These are phyloP conservation scores for Capsicum rhomboideum DNA, from an alignment of 257 asterid species.

Conservation along the genomic window DNA sequence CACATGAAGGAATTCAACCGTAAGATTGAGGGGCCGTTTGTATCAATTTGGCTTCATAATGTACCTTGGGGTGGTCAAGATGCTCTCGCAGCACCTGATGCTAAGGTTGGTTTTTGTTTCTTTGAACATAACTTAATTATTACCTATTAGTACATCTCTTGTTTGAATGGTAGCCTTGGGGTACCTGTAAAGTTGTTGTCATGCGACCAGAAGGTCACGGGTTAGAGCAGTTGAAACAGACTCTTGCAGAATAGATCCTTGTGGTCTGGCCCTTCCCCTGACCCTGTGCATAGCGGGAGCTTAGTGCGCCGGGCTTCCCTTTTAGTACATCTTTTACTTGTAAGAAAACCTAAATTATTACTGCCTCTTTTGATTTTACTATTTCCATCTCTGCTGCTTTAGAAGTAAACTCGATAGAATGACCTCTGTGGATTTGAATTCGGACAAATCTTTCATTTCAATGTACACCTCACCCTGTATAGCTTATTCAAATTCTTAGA, in stretches of 20 bases:
- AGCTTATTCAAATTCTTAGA: neutral
- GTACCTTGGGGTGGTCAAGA: conserved; percentile 95
- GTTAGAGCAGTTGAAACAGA: neutral
- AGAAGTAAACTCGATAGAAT: neutral
- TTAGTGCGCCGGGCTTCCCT: too few species aligned
- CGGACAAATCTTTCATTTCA: neutral
- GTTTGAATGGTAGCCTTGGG: neutral
- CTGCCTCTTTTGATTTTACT: neutral
- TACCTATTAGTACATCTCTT: neutral
- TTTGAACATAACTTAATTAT: neutral
- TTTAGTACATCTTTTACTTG: neutral
- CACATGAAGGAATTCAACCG: conserved; percentile 48
- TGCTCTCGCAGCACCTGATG: conserved; percentile 88
- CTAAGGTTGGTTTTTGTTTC: conserved; percentile 46
- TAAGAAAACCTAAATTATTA: neutral
- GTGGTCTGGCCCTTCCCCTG: neutral
- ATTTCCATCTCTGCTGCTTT: neutral
- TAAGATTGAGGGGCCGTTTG: conserved; percentile 79
- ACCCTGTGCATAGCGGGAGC: neutral
- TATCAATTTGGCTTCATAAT: conserved; percentile 95
- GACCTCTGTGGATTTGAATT: neutral
- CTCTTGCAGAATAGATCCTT: neutral
- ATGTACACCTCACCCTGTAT: neutral
- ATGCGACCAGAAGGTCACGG: neutral
- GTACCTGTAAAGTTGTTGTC: neutral